Evolutionary conservation across 148 eudicot genomes (phyloP).

Genomic region (Salicornia ramosissima): DNA sequence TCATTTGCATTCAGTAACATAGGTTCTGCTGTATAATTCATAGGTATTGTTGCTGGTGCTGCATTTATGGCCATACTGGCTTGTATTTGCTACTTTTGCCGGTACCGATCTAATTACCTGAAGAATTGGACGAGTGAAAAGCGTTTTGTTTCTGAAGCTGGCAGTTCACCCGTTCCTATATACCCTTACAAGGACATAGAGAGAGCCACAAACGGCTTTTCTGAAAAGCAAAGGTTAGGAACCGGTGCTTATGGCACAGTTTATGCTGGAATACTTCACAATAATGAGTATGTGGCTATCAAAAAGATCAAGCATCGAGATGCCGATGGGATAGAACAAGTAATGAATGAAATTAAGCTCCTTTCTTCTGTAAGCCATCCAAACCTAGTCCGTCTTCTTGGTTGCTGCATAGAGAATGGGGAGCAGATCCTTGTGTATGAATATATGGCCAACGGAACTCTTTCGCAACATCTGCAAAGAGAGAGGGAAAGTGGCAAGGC

Average conservation of each 20-base stretch:
- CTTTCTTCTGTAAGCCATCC: constrained; percentile 84
- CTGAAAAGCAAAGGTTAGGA: constrained; percentile 69
- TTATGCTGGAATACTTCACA: constrained; percentile 67
- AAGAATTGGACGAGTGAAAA: constrained; percentile 47
- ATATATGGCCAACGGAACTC: constrained; percentile 81
- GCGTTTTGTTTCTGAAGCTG: constrained; percentile 62
- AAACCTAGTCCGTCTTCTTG: constrained; percentile 78
- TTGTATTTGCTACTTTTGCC: constrained; percentile 44
- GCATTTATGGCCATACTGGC: constrained; percentile 34
- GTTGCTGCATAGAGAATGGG: constrained; percentile 80
- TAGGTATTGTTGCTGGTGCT: constrained; percentile 66
- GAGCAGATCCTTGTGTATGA: constrained; percentile 91
- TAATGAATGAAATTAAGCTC: constrained; percentile 89
- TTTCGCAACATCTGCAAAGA: constrained; percentile 74
- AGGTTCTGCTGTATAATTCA: constrained; percentile 9
- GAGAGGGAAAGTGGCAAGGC: constrained; percentile 66
- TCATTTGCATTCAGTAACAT: not conserved
- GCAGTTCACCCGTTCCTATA: constrained; percentile 49
- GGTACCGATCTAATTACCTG: constrained; percentile 32
- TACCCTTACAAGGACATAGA: constrained; percentile 75
- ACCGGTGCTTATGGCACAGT: constrained; percentile 93
- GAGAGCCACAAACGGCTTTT: constrained; percentile 64
- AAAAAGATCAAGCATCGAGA: constrained; percentile 70
- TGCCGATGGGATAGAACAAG: constrained; percentile 63
- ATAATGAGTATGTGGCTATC: constrained; percentile 66